Evolutionary conservation across 352 stramenopile species (phyloP).

Genomic region (Elongisporangium prolatum): DNA sequence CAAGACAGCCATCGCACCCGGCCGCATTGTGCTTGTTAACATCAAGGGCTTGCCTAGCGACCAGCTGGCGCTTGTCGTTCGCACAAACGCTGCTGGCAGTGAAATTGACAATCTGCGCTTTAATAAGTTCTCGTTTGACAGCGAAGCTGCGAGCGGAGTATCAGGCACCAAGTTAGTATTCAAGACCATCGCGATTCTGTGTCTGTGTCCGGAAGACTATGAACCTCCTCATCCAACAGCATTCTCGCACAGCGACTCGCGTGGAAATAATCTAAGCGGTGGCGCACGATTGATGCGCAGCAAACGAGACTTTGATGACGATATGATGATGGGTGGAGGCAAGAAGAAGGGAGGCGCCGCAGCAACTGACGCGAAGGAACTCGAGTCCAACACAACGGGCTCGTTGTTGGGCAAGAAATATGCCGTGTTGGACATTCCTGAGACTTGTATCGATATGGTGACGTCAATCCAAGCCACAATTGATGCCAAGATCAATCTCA

Average conservation of each 20-base stretch:
- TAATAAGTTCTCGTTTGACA: constrained; percentile 48
- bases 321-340: constrained; percentile 35
- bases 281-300: constrained; percentile 39
- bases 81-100: constrained; percentile 30
- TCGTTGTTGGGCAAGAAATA: constrained; percentile 64
- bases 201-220: constrained; percentile 63
- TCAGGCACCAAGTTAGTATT: constrained; percentile 36
- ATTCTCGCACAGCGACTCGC: constrained; percentile 14
- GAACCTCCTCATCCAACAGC: constrained; percentile 30
- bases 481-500: constrained; percentile 38
- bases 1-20: constrained; percentile 56
- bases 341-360: constrained; percentile 16
- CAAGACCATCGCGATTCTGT: constrained; percentile 71
- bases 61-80: constrained; percentile 57
- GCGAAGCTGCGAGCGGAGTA: constrained; percentile 7
- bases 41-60: constrained; percentile 58
- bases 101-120: constrained; percentile 18
- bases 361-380: constrained; percentile 35
- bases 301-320: constrained; percentile 48
- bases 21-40: constrained; percentile 54
- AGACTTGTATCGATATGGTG: constrained; percentile 71
- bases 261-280: constrained; percentile 10
- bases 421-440: constrained; percentile 68
- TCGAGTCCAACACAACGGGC: constrained; percentile 46
- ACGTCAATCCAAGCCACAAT: constrained; percentile 30